Conservation (phyloP, 208 protist genomes). For the Strigomonas culicis region DNA sequence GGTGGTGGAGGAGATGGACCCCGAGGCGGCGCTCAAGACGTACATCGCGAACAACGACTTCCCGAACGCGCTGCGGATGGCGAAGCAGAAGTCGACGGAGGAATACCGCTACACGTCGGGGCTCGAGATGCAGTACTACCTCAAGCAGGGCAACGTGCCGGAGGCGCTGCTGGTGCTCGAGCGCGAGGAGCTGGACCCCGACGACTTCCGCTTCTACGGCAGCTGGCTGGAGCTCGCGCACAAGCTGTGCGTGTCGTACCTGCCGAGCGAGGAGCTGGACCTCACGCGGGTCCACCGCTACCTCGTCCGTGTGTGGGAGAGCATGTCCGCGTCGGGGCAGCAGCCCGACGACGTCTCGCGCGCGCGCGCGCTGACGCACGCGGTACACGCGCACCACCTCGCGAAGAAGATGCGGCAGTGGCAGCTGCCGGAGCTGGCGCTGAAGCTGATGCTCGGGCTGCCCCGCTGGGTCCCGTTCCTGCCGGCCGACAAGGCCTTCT, state of each 20-base stretch:
- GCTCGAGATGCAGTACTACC: slow-evolving; percentile 72
- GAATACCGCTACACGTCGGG: slow-evolving; percentile 69
- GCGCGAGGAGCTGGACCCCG: slow-evolving; percentile 54
- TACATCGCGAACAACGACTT: slow-evolving; percentile 85
- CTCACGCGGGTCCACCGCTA: slow-evolving; percentile 52
- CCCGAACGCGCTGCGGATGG: slow-evolving; percentile 77
- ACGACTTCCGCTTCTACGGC: slow-evolving; percentile 91
- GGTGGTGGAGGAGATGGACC: slow-evolving; percentile 88
- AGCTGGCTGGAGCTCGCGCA: slow-evolving; percentile 72
- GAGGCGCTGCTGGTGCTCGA: slow-evolving; percentile 62
- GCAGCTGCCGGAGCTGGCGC: slow-evolving; percentile 62
- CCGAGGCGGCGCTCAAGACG: slow-evolving; percentile 84
- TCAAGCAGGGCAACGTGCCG: slow-evolving; percentile 47
- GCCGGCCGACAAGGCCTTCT: slow-evolving; percentile 95
- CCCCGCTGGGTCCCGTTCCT: slow-evolving; percentile 90
- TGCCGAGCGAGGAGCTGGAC: slow-evolving; percentile 35
- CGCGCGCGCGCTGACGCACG: slow-evolving; percentile 56
- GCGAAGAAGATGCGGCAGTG: slow-evolving; percentile 60
- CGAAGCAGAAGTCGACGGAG: slow-evolving; percentile 50
- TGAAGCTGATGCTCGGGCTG: slow-evolving; percentile 88
- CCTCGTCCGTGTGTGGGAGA: slow-evolving; percentile 65
- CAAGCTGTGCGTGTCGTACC: slow-evolving; percentile 41
- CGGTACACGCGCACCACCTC: slow-evolving; percentile 86
- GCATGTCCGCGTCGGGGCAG: slow-evolving; percentile 78
- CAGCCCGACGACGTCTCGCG: slow-evolving; percentile 74